Conservation (phyloP, 129 eudicot species). For the Centella asiatica region DNA sequence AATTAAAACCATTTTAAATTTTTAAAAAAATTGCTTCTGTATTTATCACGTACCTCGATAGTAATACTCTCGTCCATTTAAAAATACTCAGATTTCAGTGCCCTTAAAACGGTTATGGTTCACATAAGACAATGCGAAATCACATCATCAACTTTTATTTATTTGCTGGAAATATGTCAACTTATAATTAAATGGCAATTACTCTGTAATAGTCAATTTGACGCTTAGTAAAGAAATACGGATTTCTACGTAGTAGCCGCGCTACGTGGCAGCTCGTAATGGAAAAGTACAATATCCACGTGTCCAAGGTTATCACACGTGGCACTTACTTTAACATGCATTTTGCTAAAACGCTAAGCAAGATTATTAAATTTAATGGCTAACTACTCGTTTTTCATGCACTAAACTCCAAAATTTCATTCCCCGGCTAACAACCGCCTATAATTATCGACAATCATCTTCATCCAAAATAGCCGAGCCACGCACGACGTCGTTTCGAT, state of each 20-base stretch:
- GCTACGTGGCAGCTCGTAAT: neutral
- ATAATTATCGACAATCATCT: neutral
- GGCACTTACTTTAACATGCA: neutral
- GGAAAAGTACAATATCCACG: neutral
- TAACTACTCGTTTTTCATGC: slow-evolving; percentile 5
- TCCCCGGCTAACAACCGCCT: no score
- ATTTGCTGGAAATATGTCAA: no score
- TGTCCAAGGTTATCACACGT: neutral
- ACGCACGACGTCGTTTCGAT: neutral
- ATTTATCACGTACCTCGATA: no score
- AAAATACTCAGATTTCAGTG: no score
- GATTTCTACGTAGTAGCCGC: neutral
- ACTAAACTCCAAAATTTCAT: slow-evolving; percentile 8
- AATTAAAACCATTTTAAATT: neutral
- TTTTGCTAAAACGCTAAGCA: neutral
- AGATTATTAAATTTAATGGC: neutral
- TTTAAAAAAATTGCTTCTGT: no score
- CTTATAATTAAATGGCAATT: no score
- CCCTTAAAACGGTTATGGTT: no score
- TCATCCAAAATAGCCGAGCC: neutral
- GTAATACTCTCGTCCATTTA: no score
- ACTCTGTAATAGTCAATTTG: neutral
- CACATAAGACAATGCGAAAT: no score
- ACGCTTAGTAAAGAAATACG: neutral
- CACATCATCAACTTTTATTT: no score